These are phyloP conservation scores for Hemileccinum rubropunctum DNA, from an alignment of 768 basidiomycete genomes.

Conservation along the genomic window DNA sequence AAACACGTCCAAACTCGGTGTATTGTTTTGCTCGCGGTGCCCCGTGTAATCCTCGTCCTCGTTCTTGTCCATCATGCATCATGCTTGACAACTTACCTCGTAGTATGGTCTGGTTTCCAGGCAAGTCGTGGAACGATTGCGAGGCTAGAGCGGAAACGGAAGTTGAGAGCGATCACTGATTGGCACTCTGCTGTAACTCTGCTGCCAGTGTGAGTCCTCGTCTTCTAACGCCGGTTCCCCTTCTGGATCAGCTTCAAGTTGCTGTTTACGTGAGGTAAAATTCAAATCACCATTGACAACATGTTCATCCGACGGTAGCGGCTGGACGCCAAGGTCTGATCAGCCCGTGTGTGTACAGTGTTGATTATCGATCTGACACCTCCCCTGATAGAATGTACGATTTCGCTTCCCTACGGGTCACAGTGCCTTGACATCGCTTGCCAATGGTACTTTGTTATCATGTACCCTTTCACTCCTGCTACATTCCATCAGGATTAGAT, in stretches of 20 bases:
- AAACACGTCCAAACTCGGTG: too few relatives aligned
- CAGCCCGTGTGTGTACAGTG: conserved; percentile 2
- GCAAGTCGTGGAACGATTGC: too few relatives aligned
- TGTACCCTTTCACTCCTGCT: background rate
- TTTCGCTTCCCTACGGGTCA: background rate
- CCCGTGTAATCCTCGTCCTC: too few relatives aligned
- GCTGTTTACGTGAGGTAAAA: background rate
- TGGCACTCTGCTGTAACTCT: too few relatives aligned
- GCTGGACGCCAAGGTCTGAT: background rate
- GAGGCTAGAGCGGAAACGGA: too few relatives aligned
- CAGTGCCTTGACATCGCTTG: background rate
- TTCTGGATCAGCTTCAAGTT: too few relatives aligned
- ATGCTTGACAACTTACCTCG: too few relatives aligned
- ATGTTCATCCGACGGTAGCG: background rate
- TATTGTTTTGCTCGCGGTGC: too few relatives aligned
- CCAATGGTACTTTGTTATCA: background rate
- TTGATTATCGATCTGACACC: background rate
- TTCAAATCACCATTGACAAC: background rate
- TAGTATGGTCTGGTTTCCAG: too few relatives aligned
- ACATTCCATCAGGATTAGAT: background rate
- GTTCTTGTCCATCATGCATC: too few relatives aligned
- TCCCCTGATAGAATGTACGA: background rate
- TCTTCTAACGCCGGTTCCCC: background rate
- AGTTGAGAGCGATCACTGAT: too few relatives aligned
- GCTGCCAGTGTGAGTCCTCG: background rate